phyloP scores from a whole-genome alignment of 345 rosid species.

The Brassica nigra region DNA sequence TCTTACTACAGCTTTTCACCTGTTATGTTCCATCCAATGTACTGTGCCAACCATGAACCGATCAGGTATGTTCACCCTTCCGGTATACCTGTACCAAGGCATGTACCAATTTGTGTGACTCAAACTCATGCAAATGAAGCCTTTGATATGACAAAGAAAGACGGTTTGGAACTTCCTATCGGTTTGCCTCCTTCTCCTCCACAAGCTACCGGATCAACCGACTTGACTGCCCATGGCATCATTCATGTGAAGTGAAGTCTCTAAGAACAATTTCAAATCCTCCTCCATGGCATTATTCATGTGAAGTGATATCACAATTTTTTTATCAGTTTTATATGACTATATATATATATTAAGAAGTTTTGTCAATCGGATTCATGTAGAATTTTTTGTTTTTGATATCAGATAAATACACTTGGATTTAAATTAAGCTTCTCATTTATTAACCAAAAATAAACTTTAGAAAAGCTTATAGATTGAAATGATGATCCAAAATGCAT shows the following conservation, averaged over 20 bases:
- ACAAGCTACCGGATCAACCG: neutral
- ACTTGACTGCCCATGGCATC: neutral
- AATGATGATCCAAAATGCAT: neutral
- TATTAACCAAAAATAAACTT: neutral
- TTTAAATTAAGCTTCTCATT: neutral
- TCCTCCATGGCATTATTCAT: neutral
- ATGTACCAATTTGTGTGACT: neutral
- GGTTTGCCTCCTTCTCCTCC: conserved; percentile 1
- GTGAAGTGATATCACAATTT: neutral
- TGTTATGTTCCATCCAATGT: neutral
- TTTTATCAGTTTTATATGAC: neutral
- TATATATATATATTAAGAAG: neutral
- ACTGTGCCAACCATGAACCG: neutral
- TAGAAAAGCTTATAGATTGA: neutral
- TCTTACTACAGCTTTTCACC: neutral
- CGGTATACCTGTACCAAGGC: neutral
- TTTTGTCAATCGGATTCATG: neutral
- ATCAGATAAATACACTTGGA: neutral
- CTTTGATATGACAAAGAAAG: neutral
- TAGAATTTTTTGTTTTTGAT: neutral
- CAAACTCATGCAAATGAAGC: neutral
- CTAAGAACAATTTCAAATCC: neutral
- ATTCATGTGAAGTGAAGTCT: neutral
- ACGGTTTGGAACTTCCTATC: neutral
- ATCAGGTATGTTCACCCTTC: neutral